Evolutionary conservation across 306 rosid species (phyloP), one percentile per base, ranked within the genome.

Genomic region (Corylus heterophylla): DNA sequence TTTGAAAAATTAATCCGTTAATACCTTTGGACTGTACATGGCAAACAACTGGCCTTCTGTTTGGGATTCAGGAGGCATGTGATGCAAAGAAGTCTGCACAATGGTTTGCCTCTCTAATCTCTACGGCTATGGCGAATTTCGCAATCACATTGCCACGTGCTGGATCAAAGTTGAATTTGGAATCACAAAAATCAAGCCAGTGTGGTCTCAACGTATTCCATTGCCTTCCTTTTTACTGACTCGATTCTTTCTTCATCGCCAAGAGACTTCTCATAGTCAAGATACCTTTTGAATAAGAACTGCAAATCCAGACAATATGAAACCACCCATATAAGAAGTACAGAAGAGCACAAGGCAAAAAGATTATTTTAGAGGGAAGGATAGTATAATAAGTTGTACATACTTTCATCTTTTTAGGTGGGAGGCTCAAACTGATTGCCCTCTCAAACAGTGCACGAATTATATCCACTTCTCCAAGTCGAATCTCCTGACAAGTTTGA

Each of bases 331-430:
- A 44, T 75, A 71, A 92, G 77, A 62, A 42, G 42, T 18, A 72
- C 45, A 17, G 59, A 4, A 47, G 58, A 39, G 52, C n/a, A 10
- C 14, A 7, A 35, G 69, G 50, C 66, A 22, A 50, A 58, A 4
- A 45, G 14, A 45, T 27, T 74, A 50, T 10, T 67, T 52, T 35
- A 22, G 45, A 9, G 39, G 51, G 13, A 49, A 31, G 22, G 84
- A 47, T 31, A 22, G n/a, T 29, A 52, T 25, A 56, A 27, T 61
- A 58, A 78, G 10, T 9, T 16, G 70, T 63, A 75, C 89, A 4
- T 51, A 94, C 98, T 84, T 93, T 93, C 93, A 95, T 95, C 87
- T 88, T 95, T 80, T 93, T 95, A 8, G 96, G 87, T 17, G 93
- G 91, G 63, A 95, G 97, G 82, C 94, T 90, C 85, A 95, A 82